phyloP scores from a whole-genome alignment of 163 green algal species.

The Scenedesmus sp. region DNA sequence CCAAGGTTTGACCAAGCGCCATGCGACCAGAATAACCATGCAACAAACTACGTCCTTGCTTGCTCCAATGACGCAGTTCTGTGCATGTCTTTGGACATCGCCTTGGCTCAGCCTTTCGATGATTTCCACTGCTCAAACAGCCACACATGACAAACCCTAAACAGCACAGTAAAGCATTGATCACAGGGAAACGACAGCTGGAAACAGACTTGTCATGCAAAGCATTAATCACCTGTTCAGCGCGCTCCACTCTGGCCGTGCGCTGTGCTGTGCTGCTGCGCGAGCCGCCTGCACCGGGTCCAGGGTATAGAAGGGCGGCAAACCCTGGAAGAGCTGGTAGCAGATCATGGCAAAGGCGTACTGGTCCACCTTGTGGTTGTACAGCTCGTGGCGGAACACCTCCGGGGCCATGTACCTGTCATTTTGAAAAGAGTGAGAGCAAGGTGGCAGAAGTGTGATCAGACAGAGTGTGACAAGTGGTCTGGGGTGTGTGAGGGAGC shows the following conservation, averaged over 20 bases:
- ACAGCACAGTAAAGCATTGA: no score
- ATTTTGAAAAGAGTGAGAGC: background rate
- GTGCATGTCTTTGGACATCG: no score
- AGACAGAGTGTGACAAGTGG: background rate
- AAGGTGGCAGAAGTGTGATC: background rate
- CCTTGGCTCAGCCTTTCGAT: no score
- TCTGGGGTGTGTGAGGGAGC: background rate
- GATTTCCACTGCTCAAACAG: no score
- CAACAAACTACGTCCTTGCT: background rate
- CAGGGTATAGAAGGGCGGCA: conserved; percentile 84
- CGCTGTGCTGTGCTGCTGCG: conserved; percentile 78
- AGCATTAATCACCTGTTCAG: conserved; percentile 22
- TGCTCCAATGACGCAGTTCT: no score
- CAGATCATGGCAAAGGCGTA: conserved; percentile 95
- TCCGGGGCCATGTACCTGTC: conserved; percentile 79
- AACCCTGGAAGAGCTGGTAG: conserved; percentile 85
- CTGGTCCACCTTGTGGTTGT: conserved; percentile 86
- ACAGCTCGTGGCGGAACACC: conserved; percentile 93
- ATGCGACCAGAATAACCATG: background rate
- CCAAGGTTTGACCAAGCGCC: background rate
- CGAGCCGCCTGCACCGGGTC: conserved; percentile 87
- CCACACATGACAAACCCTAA: no score
- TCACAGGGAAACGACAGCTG: no score
- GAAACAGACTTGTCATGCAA: background rate
- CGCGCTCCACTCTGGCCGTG: conserved; percentile 74